Percentiles rank a stretch among this genome's conserved stretches.
Evolutionary conservation across 192 early-diverging fungal species (phyloP).

Genomic region (Diversispora eburnea): DNA sequence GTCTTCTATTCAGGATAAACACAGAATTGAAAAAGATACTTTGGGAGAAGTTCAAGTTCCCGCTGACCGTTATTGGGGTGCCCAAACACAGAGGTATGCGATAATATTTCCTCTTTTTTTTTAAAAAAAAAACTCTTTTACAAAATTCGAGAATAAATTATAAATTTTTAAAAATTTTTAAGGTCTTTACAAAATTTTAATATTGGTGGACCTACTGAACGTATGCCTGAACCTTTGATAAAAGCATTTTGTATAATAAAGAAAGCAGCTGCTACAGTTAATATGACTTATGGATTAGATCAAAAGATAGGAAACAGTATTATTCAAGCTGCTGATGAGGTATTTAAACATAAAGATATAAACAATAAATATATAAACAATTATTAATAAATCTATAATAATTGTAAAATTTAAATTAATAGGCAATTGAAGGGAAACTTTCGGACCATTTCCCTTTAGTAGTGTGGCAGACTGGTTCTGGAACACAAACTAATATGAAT

Average conservation of each 20-base stretch:
- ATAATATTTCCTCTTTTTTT: not conserved
- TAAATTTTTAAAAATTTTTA: not conserved
- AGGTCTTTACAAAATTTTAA: conserved; percentile 96
- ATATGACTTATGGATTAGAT: conserved; percentile 88
- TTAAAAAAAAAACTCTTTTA: no score
- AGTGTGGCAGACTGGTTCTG: conserved; percentile 97
- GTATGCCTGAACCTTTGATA: conserved; percentile 95
- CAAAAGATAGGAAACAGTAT: conserved; percentile 81
- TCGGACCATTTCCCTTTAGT: conserved; percentile 98
- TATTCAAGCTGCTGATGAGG: conserved; percentile 82
- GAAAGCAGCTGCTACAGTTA: conserved; percentile 91
- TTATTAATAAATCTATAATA: not conserved
- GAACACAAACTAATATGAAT: conserved; percentile 99
- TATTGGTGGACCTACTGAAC: conserved; percentile 87
- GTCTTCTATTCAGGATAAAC: conserved; percentile 49
- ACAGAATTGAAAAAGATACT: conserved; percentile 79
- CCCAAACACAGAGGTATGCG: conserved; percentile 81
- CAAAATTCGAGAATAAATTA: not conserved
- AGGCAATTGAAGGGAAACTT: conserved; percentile 88
- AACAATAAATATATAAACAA: not conserved
- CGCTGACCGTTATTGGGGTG: conserved; percentile 94
- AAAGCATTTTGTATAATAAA: conserved; percentile 94
- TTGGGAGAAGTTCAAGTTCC: conserved; percentile 96
- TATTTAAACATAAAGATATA: conserved; percentile 23
- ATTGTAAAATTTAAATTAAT: not conserved